Percentiles rank a stretch among this genome's conserved stretches.
Evolutionary conservation across 139 green algal species (phyloP).

Genomic region (Spirogloea muscicola): DNA sequence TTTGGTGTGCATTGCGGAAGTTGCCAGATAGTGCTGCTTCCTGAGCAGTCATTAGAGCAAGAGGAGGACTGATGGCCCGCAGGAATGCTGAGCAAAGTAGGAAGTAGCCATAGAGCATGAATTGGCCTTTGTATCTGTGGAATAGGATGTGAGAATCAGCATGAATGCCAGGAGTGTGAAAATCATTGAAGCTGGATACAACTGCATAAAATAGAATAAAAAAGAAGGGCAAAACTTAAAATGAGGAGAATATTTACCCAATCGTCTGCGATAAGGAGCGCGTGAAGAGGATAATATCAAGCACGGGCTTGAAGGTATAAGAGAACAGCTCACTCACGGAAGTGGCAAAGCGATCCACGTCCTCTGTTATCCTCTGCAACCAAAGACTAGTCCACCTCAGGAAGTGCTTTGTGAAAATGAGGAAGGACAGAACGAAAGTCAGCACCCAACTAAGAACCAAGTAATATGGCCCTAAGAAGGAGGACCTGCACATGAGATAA

Average conservation of each 20-base stretch:
- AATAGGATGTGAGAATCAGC: too few relatives aligned
- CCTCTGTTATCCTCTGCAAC: conserved; percentile 42
- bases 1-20: conserved; percentile 61
- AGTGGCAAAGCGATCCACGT: conserved; percentile 89
- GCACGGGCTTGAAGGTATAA: conserved; percentile 90
- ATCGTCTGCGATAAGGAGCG: conserved; percentile 71
- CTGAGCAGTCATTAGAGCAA: conserved; percentile 78
- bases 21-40: conserved; percentile 67
- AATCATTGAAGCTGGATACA: too few relatives aligned
- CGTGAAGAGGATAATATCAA: conserved; percentile 94
- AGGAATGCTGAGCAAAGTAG: conserved; percentile 57
- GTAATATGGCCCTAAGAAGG: too few relatives aligned
- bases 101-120: conserved; percentile 56
- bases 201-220: too few relatives aligned
- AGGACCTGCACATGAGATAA: too few relatives aligned
- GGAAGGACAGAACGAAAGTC: background rate
- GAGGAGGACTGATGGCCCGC: conserved; percentile 70
- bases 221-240: too few relatives aligned
- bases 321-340: conserved; percentile 81
- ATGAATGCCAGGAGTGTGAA: background rate
- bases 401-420: background rate
- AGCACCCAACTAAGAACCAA: background rate
- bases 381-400: background rate
- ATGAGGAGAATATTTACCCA: too few relatives aligned
- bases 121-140: conserved; percentile 58